Evolutionary conservation across 768 basidiomycete species (phyloP).

Genomic region (Lactarius hengduanensis): DNA sequence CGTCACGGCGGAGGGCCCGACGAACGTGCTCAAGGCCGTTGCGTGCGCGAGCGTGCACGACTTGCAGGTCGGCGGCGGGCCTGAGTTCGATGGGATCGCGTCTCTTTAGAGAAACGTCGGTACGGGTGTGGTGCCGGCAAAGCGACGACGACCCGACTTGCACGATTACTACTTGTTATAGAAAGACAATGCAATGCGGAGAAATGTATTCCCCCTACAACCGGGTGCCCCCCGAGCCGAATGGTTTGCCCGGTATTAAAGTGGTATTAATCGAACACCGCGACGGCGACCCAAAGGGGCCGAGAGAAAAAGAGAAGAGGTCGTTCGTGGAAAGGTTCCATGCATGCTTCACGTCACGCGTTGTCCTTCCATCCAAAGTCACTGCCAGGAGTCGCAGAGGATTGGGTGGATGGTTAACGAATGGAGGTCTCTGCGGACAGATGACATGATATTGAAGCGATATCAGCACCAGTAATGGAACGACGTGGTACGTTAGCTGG

Average conservation of each 20-base stretch:
- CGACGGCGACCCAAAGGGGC: neutral
- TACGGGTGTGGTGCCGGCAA: neutral
- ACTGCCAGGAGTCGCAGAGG: neutral
- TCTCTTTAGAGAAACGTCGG: neutral
- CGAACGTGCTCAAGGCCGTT: slow-evolving; percentile 61
- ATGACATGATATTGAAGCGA: neutral
- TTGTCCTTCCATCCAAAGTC: neutral
- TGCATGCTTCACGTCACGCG: neutral
- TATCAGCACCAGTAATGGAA: neutral
- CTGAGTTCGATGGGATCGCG: slow-evolving; percentile 36
- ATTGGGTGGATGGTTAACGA: neutral
- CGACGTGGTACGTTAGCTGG: too few species aligned
- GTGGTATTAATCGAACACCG: too few species aligned
- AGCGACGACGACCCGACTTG: neutral
- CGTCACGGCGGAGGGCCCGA: slow-evolving; percentile 61
- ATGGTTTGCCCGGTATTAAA: neutral
- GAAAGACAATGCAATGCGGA: neutral
- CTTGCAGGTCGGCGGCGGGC: slow-evolving; percentile 53
- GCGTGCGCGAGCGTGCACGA: slow-evolving; percentile 69
- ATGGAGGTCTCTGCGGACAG: neutral
- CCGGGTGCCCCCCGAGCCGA: neutral
- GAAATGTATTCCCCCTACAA: neutral
- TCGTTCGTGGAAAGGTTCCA: neutral
- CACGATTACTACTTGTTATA: neutral
- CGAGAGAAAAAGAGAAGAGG: neutral